Percentiles rank a stretch among this genome's conserved stretches.
Evolutionary conservation across 148 eudicot species (phyloP).

Genomic region (Camellia lanceoleosa): DNA sequence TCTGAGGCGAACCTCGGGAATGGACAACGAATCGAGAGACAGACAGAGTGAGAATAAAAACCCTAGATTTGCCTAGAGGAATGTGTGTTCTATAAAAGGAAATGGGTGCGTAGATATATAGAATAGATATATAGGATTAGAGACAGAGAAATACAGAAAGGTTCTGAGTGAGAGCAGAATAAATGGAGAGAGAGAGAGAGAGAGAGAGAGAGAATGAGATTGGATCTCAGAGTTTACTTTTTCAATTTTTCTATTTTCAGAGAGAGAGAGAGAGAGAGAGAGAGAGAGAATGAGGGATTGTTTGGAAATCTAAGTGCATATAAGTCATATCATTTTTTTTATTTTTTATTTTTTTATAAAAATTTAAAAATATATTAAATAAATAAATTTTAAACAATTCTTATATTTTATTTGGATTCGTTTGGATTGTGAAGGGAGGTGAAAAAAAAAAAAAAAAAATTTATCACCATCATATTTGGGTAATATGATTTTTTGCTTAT

Average conservation of each 20-base stretch:
- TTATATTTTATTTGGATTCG: too few relatives aligned
- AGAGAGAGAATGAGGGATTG: background rate
- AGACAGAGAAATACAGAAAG: background rate
- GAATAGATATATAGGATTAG: background rate
- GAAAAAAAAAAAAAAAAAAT: too few relatives aligned
- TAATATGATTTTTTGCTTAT: too few relatives aligned
- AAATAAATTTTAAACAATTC: too few relatives aligned
- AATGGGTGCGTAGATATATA: background rate
- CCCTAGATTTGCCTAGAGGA: background rate
- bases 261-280: background rate
- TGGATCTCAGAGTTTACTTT: background rate
- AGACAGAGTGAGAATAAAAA: background rate
- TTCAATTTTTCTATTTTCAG: background rate
- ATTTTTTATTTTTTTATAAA: too few relatives aligned
- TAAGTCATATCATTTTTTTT: too few relatives aligned
- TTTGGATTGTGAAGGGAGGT: too few relatives aligned
- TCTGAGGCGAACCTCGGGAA: slow-evolving; percentile 9
- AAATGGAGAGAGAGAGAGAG: background rate
- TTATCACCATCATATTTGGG: too few relatives aligned
- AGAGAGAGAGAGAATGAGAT: background rate
- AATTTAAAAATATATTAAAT: too few relatives aligned
- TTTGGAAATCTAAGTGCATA: too few relatives aligned
- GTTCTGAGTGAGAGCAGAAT: background rate
- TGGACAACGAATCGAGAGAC: background rate
- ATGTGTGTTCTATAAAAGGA: background rate